Base-by-base conservation (phyloP, 2,329 filamentous ascomycete species). In the Cercospora brassicicola region DNA sequence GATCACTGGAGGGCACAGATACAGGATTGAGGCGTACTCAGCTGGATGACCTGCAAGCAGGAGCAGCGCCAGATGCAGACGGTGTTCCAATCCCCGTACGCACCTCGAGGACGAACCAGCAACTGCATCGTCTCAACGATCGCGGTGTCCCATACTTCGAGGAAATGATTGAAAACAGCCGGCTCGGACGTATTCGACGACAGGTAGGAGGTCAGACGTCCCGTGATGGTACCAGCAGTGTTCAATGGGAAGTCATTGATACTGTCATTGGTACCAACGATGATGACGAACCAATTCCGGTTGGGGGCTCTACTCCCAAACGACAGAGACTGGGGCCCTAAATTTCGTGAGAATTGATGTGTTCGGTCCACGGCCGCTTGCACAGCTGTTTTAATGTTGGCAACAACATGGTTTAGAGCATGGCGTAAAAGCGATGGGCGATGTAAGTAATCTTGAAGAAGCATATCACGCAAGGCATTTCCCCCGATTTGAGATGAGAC, bases 161-260 rank as follows among this genome's bases (percentile, higher is more conserved):
- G 73, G 87, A 88, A 71, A 85, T 96, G 84, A 86, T 96, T 2
- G 87, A 91, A 74, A 90, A 92, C 64, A 94, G 91, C 72, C 84
- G 84, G 45, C 81, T 96, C 51, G 91, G 91, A 1, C 88, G 85
- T 61, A 84, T 91, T 78, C 88, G 88, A 77, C 87, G 87, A 72
- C 85, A 85, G 75, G 84, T 83, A 68, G 87, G 88, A 15, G 85
- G 86, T 66, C 86, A 88, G 28, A 80, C 84, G 36, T 89, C 86
- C 61, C 80, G 81, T n/a, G 88, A 92, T 76, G 90, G 90, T 15
- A 84, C 82, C 30, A 86, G 89, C 42, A 87, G 83, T 55, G 85
- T 95, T 10, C 90, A 95, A 76, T 96, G 92, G 91, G 93, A 96
- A 79, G 85, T 97, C 71, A 84, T 90, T 45, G 93, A 97, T 80